Evolutionary conservation across 164 flowering plant genomes (phyloP), one percentile per base, ranked within the genome.

Genomic region (Paratinospora sagittata): DNA sequence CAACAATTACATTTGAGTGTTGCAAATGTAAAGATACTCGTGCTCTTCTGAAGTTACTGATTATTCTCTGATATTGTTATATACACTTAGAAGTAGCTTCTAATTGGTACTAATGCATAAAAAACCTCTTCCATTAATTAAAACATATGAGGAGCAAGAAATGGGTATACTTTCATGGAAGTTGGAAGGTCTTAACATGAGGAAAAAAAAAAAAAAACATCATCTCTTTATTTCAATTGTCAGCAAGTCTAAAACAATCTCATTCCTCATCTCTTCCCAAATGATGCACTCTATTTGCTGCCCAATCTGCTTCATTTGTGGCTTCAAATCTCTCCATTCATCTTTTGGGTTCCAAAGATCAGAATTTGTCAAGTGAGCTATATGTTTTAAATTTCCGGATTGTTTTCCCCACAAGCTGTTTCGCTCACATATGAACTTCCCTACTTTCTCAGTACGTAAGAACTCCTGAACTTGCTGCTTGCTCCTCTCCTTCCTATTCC

Each of bases 221-320:
- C 19, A 64, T 64, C 33, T 49, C 1, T 33, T 49, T n/a, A 8
- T 47, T 33, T 8, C n/a, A 37, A 67, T 30, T 3, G 24, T 64
- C 49, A 72, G 70, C 68, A 74, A 82, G 36, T 81, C 82, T 23
- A 8, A 21, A 4, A 80, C 73, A 73, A 80, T 55, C 64, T 85
- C 85, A 66, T 69, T 23, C 5, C 11, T 63, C 30, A 87, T 74
- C 12, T 79, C 84, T 55, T 80, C 84, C 7, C 81, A 64, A 67
- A 87, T 80, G 27, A 77, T 78, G 58, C 84, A 83, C 61, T 74
- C 83, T 65, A 85, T 75, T 27, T 75, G 74, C 16, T 70, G 8
- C 2, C 78, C 79, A 30, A 85, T 70, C 23, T 80, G 77, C 68
- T 43, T 74, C 3, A 23, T 78, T 21, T 76, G 71, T 39, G 66